Percentiles rank a stretch among this genome's conserved stretches.
phyloP scores from a whole-genome alignment of 441 rosid species.

The Erysimum cheiri region DNA sequence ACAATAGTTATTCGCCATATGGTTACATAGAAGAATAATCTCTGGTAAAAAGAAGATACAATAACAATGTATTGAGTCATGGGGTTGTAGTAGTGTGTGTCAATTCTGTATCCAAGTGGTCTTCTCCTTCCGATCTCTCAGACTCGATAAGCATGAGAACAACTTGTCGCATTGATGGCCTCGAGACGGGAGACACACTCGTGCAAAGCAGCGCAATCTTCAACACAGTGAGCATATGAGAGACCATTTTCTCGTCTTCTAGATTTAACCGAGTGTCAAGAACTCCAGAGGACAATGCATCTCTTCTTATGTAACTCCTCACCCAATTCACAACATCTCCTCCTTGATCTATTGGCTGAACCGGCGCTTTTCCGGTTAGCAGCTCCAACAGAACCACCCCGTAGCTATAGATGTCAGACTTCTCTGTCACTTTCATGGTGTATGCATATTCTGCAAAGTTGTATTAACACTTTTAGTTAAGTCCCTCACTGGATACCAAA shows the following conservation, averaged over 20 bases:
- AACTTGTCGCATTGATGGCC: slow-evolving; percentile 92
- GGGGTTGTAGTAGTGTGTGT: not conserved
- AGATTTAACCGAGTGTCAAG: slow-evolving; percentile 66
- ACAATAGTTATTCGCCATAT: slow-evolving; percentile 36
- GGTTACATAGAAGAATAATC: slow-evolving; percentile 38
- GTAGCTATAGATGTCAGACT: slow-evolving; percentile 80
- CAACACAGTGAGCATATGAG: slow-evolving; percentile 75
- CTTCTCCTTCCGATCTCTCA: slow-evolving; percentile 46
- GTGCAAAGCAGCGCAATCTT: slow-evolving; percentile 88
- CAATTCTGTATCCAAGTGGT: slow-evolving; percentile 48
- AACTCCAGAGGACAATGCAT: slow-evolving; percentile 59
- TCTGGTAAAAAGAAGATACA: slow-evolving; percentile 30
- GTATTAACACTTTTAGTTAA: not conserved
- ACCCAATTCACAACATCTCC: slow-evolving; percentile 92
- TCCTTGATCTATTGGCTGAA: slow-evolving; percentile 87
- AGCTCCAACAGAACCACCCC: slow-evolving; percentile 81
- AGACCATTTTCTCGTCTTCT: slow-evolving; percentile 53
- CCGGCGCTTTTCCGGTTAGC: slow-evolving; percentile 78
- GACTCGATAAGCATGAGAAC: slow-evolving; percentile 80
- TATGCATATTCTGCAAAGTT: slow-evolving; percentile 80
- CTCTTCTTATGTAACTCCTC: slow-evolving; percentile 59
- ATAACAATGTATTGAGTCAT: slow-evolving; percentile 18
- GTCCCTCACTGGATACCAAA: not conserved
- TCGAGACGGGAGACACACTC: slow-evolving; percentile 63
- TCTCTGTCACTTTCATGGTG: slow-evolving; percentile 91